Evolutionary conservation across 1,284 basidiomycete genomes (phyloP).

Genomic region (Fomitopsis palustris): DNA sequence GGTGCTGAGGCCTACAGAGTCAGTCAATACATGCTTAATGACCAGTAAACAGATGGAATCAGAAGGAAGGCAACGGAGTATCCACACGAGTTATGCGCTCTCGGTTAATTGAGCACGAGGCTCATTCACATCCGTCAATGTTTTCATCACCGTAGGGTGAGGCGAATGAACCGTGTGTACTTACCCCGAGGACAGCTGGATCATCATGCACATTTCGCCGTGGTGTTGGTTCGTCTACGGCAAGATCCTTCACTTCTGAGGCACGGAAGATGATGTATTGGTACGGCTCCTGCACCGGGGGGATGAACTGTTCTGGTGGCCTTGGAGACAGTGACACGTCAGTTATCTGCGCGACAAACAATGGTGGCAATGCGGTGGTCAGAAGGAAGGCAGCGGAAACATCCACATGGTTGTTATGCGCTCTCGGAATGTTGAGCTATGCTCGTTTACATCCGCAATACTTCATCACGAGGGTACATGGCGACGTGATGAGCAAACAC

Average conservation of each 20-base stretch:
- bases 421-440: constrained; percentile 57
- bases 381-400: constrained; percentile 75
- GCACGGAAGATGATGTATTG: constrained; percentile 82
- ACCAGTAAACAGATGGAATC: constrained; percentile 18
- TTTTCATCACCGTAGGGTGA: constrained; percentile 36
- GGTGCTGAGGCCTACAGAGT: constrained; percentile 29
- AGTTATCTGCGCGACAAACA: constrained; percentile 13
- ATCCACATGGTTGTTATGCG: constrained; percentile 69
- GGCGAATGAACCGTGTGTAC: constrained; percentile 27
- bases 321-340: constrained; percentile 33
- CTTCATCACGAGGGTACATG: constrained; percentile 38
- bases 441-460: constrained; percentile 65
- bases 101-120: constrained; percentile 38
- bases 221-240: constrained; percentile 64
- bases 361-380: constrained; percentile 28
- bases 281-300: constrained; percentile 74
- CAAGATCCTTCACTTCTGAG: constrained; percentile 77
- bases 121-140: constrained; percentile 50
- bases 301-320: constrained; percentile 69
- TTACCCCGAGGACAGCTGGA: constrained; percentile 72
- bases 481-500: constrained; percentile 27
- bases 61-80: constrained; percentile 62
- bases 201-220: constrained; percentile 70
- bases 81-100: constrained; percentile 55
- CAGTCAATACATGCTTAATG: not conserved